phyloP scores from a whole-genome alignment of 2,329 filamentous ascomycete species.

The Chaetoscypha palmicola region DNA sequence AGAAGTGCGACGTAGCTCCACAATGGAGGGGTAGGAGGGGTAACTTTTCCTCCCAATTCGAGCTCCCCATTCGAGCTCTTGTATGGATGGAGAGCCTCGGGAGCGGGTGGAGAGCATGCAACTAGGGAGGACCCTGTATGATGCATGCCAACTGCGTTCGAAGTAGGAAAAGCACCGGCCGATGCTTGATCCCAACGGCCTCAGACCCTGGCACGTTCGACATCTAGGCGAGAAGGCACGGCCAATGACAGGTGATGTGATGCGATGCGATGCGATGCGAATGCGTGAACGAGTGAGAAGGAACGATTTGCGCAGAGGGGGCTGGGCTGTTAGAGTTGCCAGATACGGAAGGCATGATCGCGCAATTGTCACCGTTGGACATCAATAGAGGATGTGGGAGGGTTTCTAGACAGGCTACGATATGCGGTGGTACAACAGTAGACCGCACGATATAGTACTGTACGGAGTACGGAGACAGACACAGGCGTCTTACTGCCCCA shows the following conservation, averaged over 20 bases:
- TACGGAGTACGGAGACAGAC: no score
- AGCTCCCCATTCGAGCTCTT: neutral
- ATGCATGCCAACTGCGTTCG: no score
- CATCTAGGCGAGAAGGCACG: neutral
- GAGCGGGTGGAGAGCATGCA: slow-evolving; percentile 5
- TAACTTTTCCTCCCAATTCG: slow-evolving; percentile 3
- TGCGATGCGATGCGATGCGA: no score
- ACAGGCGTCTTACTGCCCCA: no score
- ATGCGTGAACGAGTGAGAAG: neutral
- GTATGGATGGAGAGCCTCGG: slow-evolving; percentile 3
- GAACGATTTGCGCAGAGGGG: neutral
- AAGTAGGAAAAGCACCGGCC: slow-evolving; percentile 2
- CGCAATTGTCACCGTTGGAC: slow-evolving; percentile 5
- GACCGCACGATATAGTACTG: no score
- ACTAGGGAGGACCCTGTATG: no score
- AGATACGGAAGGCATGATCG: slow-evolving; percentile 6
- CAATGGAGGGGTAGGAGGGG: slow-evolving; percentile 11
- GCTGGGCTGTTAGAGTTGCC: slow-evolving; percentile 8
- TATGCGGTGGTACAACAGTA: neutral
- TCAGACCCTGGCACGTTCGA: neutral
- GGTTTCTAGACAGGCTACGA: neutral
- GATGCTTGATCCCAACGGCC: slow-evolving; percentile 1
- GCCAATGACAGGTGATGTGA: neutral
- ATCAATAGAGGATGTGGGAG: neutral
- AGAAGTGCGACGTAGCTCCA: neutral